Percentiles rank a stretch among this genome's conserved stretches.
These are phyloP conservation scores for Globisporangium uncinulatum DNA, from an alignment of 352 stramenopile species.

Conservation along the genomic window DNA sequence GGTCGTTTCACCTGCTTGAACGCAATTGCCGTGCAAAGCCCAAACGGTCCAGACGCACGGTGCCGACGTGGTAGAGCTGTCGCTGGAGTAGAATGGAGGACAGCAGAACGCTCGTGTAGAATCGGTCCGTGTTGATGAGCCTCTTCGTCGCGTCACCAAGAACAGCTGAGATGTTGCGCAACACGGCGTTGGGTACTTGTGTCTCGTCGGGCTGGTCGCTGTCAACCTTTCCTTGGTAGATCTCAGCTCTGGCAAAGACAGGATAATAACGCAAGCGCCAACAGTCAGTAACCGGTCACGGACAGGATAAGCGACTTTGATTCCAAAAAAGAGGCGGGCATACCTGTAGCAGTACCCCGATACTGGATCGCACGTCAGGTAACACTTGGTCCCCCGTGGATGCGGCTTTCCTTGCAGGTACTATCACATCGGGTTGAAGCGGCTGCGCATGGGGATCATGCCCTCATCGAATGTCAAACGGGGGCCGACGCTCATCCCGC, in stretches of 20 bases:
- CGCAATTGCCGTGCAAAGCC: not conserved
- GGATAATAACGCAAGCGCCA: not conserved
- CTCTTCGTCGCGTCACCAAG: not conserved
- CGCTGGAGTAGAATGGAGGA: not conserved
- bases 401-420: constrained; percentile 16
- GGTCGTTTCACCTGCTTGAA: not conserved
- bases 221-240: not conserved
- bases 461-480: constrained; percentile 16
- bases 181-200: too few species aligned
- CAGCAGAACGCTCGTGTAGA: not conserved
- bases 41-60: not conserved
- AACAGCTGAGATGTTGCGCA: not conserved
- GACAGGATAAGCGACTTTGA: not conserved
- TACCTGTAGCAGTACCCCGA: constrained; percentile 1
- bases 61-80: not conserved
- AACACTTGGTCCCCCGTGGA: too few species aligned
- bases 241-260: not conserved
- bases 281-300: not conserved
- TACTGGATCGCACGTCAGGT: not conserved
- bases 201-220: not conserved
- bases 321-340: not conserved
- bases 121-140: not conserved
- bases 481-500: not conserved
- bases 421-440: not conserved
- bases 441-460: constrained; percentile 15